Conservation (phyloP, 139 green algal species). For the Chlorella sp. region DNA sequence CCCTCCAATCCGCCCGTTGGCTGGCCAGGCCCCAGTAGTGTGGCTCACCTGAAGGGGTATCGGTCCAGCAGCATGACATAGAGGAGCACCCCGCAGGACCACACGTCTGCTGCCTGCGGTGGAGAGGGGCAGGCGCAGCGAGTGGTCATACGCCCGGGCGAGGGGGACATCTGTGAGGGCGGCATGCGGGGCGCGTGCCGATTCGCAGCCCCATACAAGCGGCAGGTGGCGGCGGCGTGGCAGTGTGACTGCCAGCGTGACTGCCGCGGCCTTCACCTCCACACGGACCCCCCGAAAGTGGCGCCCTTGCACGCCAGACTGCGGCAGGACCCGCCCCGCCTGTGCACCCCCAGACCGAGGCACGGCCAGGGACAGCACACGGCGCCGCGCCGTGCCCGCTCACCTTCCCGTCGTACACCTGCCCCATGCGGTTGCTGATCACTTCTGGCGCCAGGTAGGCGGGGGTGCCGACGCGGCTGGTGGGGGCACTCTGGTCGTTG, state of each 20-base stretch:
- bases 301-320: not conserved
- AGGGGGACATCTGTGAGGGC: not conserved
- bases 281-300: too few relatives aligned
- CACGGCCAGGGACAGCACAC: not conserved
- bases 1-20: not conserved
- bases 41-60: constrained; percentile 6
- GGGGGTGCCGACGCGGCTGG: constrained; percentile 92
- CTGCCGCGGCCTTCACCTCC: not conserved
- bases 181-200: not conserved
- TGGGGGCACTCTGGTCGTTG: constrained; percentile 79
- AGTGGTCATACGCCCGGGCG: too few relatives aligned
- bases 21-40: too few relatives aligned
- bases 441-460: constrained; percentile 98
- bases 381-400: not conserved
- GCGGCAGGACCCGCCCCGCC: not conserved
- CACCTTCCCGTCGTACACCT: constrained; percentile 5
- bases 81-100: constrained; percentile 97
- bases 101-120: constrained; percentile 84
- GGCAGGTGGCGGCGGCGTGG: not conserved
- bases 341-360: not conserved
- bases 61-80: constrained; percentile 91
- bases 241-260: too few relatives aligned
- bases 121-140: not conserved
- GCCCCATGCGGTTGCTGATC: not conserved
- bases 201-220: not conserved